phyloP scores from a whole-genome alignment of 2,329 filamentous ascomycete genomes.

The Cadophora sp. region DNA sequence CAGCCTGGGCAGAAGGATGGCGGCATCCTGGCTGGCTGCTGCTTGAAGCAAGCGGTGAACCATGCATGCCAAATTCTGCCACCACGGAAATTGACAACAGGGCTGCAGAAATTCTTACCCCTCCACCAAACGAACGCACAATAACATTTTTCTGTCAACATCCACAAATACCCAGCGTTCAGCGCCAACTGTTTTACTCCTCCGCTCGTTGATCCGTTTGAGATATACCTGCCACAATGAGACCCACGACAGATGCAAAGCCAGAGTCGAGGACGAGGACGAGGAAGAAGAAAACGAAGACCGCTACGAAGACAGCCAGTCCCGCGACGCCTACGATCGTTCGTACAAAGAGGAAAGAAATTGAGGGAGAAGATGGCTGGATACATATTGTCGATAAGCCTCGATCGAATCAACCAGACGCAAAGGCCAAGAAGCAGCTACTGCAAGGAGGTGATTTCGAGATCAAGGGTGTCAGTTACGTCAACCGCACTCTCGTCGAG shows the following conservation, averaged over 20 bases:
- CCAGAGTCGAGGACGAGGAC: background rate
- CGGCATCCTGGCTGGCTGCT: background rate
- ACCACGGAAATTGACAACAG: background rate
- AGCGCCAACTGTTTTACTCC: background rate
- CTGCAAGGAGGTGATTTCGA: slow-evolving; percentile 42
- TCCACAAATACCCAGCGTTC: background rate
- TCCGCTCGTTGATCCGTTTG: background rate
- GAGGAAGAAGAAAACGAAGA: slow-evolving; percentile 18
- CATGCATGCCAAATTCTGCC: background rate
- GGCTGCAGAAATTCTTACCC: slow-evolving; percentile 6
- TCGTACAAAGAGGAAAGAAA: slow-evolving; percentile 42
- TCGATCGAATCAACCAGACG: slow-evolving; percentile 23
- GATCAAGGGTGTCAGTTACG: slow-evolving; percentile 39
- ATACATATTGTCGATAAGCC: slow-evolving; percentile 44
- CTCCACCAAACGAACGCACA: slow-evolving; percentile 9
- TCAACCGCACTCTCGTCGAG: slow-evolving; percentile 41
- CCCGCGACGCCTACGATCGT: slow-evolving; percentile 26
- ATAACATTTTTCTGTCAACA: background rate
- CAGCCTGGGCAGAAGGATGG: background rate
- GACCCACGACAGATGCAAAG: slow-evolving; percentile 12
- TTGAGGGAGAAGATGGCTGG: slow-evolving; percentile 46
- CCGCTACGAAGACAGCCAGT: background rate
- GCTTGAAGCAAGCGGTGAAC: slow-evolving; percentile 8
- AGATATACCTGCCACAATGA: background rate
- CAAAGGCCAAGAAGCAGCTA: slow-evolving; percentile 12